Base-by-base conservation (phyloP, 2,329 filamentous ascomycete species). In the Apiospora sp. region DNA sequence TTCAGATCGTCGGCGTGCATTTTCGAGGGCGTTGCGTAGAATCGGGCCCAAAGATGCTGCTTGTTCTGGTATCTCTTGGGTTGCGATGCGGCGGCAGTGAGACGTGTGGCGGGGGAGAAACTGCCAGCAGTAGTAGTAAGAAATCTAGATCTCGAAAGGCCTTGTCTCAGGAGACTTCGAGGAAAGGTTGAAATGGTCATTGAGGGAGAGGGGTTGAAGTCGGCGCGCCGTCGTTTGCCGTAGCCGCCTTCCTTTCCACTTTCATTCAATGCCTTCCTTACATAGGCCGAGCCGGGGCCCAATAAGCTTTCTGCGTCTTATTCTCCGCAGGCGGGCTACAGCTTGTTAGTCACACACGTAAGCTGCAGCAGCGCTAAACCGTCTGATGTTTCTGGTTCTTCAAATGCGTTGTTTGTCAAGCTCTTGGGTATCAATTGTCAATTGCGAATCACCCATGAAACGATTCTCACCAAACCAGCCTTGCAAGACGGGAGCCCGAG, bases 1-100 rank as follows among this genome's bases (percentile, higher is more conserved):
- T 86, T 86, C 75, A 92, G 85, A 75, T 92, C 90, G 76, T 88
- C 83, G 72, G 88, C 83, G 77, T 90, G 86, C 89, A 92, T 91
- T 75, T 81, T 85, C 78, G 75, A 75, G 51, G 46, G 27, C 13
- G 68, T 54, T 27, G 68, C 68, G 68, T 58, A 70, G 34, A 8
- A 43, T 30, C 68, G 68, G 68, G 68, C 68, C 24, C 41, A 34
- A 34, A 68, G 14, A n/a, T 46, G 67, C n/a, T 46, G 41, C n/a
- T 64, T 64, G 19, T 64, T 41, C 58, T 41, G 67, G 67, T 49
- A 37, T 49, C 24, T 34, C 27, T n/a, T 37, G 67, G 67, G 43
- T 22, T 44, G 44, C n/a, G 67, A 41, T 69, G 46, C 67, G 44
- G 49, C 49, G 37, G 46, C 67, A 48, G 67, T 46, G 30, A 16